Evolutionary conservation across 805 yeast genomes (phyloP).

Genomic region (Ogataea populi-albae): DNA sequence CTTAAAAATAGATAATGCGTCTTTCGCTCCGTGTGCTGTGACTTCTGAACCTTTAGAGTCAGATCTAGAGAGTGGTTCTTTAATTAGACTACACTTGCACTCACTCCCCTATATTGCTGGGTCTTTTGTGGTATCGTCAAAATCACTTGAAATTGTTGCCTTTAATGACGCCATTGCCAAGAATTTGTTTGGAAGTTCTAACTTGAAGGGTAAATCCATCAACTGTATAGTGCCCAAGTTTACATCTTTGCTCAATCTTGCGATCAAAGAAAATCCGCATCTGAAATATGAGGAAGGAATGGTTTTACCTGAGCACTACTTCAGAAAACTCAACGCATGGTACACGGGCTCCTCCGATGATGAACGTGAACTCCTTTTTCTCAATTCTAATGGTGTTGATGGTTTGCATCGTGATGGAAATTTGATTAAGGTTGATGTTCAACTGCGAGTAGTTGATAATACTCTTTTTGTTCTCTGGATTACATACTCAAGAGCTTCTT

Average conservation of each 20-base stretch:
- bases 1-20: constrained; percentile 38
- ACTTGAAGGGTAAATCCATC: constrained; percentile 47
- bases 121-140: constrained; percentile 63
- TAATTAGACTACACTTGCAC: constrained; percentile 62
- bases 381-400: constrained; percentile 61
- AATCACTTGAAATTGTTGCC: constrained; percentile 52
- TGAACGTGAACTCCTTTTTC: constrained; percentile 50
- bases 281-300: constrained; percentile 55
- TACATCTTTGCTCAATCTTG: constrained; percentile 40
- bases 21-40: constrained; percentile 69
- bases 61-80: constrained; percentile 31
- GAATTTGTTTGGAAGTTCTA: constrained; percentile 69
- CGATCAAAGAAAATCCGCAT: constrained; percentile 39
- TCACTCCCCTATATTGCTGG: constrained; percentile 87
- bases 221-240: constrained; percentile 65
- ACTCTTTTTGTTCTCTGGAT: constrained; percentile 75
- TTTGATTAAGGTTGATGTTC: constrained; percentile 67
- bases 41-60: constrained; percentile 58
- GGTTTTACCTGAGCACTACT: constrained; percentile 88
- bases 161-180: constrained; percentile 77
- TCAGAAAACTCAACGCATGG: constrained; percentile 63
- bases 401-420: constrained; percentile 74
- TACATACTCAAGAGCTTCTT: constrained; percentile 62
- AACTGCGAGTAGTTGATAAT: constrained; percentile 63
- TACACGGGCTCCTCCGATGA: constrained; percentile 25